Evolutionary conservation across 2,329 filamentous ascomycete genomes (phyloP), one percentile per base, ranked within the genome.

Genomic region (Cladosporium phlei): DNA sequence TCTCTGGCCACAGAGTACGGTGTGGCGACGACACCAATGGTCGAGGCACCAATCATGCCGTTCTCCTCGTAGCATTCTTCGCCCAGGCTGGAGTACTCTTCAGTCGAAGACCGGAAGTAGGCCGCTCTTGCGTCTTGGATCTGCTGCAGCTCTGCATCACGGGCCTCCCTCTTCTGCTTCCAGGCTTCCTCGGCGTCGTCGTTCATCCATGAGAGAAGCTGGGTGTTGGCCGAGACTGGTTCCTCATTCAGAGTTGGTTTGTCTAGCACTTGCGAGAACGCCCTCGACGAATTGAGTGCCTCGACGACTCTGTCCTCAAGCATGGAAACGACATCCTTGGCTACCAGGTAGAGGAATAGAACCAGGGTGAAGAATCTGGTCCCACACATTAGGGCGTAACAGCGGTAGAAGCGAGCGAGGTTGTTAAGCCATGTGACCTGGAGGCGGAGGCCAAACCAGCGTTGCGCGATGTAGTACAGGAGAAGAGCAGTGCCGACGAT

Each of bases 121-220:
- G 12, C 6, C 12, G 14, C 35, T 16, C 20, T 38, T 14, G 19
- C 2, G 14, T 38, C 22, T 11, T 27, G 21, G 14, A 21, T 22
- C 19, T 9, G 16, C 7, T 16, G n/a, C 14, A 5, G n/a, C 25
- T 39, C 37, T 7, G 8, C 3, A 22, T 34, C 29, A 10, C 29
- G 20, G 9, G n/a, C 20, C 20, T 33, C 19, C 12, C 14, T n/a
- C 14, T 17, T 45, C 17, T 16, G n/a, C 19, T 37, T 45, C 32
- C 42, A 45, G 16, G 22, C n/a, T 10, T 17, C 19, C 4, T 45
- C 32, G 17, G 12, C 42, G 5, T 45, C 42, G 5, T 45, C 32
- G 2, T 30, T 19, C 0, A 45, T 45, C 32, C 32, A 45, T 11
- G 10, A 1, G 12, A 5, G 30, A 4, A 45, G 42, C 32, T 27